Evolutionary conservation across 495 filamentous ascomycete genomes (phyloP).

Genomic region (Talaromyces trachyspermus): DNA sequence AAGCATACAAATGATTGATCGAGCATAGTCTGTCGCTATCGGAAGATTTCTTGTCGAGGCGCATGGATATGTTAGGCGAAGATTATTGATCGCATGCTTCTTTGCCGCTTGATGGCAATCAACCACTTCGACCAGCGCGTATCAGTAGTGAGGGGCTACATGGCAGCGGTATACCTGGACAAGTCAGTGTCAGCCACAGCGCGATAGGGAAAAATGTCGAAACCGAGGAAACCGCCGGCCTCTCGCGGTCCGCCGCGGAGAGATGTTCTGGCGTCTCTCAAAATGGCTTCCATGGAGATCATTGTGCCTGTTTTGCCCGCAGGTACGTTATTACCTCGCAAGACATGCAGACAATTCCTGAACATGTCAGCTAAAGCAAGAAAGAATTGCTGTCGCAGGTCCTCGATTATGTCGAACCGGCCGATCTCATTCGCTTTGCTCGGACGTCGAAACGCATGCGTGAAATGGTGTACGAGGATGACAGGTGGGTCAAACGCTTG

Average conservation of each 20-base stretch:
- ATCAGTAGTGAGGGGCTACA: too few relatives aligned
- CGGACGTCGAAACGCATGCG: conserved; percentile 79
- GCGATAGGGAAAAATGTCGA: conserved; percentile 44
- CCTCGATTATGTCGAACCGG: conserved; percentile 78
- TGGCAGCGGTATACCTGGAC: too few relatives aligned
- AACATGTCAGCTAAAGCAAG: conserved; percentile 13
- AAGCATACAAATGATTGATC: too few relatives aligned
- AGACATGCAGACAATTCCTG: not conserved
- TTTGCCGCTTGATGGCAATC: too few relatives aligned
- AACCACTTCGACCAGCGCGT: too few relatives aligned
- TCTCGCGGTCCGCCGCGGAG: conserved; percentile 40
- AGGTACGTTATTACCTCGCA: conserved; percentile 41
- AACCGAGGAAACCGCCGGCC: conserved; percentile 53
- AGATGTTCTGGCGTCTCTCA: conserved; percentile 65
- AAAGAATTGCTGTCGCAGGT: conserved; percentile 83
- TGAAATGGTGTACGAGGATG: conserved; percentile 99
- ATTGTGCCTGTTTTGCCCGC: conserved; percentile 71
- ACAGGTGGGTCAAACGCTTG: conserved; percentile 81
- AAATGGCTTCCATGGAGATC: conserved; percentile 62
- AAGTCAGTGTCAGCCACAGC: too few relatives aligned
- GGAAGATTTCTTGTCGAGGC: too few relatives aligned
- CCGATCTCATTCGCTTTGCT: conserved; percentile 81
- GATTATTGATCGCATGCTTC: too few relatives aligned
- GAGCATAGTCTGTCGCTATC: too few relatives aligned
- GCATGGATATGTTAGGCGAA: too few relatives aligned